These are phyloP conservation scores for Melampsora abietis-canadensis DNA, from an alignment of 1,284 basidiomycete species.

Conservation along the genomic window DNA sequence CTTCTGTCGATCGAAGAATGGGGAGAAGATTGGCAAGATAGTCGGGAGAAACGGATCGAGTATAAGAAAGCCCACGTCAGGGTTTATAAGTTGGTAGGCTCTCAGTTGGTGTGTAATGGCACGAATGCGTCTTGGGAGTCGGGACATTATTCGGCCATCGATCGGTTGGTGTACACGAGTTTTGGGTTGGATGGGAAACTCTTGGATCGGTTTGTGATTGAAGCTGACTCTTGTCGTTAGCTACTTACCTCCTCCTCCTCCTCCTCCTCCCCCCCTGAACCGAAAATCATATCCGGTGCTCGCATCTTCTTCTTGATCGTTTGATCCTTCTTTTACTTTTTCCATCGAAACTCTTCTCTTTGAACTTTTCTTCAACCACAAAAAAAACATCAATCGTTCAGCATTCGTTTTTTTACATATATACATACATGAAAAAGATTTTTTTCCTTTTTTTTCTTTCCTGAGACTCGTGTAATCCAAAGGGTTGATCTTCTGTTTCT, in stretches of 20 bases:
- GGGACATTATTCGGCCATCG: constrained; percentile 2
- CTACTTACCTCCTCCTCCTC: no score
- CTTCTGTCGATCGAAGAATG: constrained; percentile 19
- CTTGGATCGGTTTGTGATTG: constrained; percentile 37
- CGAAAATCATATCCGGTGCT: no score
- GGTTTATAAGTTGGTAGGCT: constrained; percentile 23
- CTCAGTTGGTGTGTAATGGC: constrained; percentile 23
- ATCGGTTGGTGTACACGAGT: constrained; percentile 20
- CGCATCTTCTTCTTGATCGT: no score
- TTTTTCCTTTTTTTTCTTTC: neutral
- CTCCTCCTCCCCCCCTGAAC: neutral
- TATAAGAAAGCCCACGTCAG: constrained; percentile 18
- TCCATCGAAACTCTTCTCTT: no score
- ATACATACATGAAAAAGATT: neutral
- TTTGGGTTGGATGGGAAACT: constrained; percentile 15
- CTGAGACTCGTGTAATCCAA: no score
- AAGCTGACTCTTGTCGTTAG: constrained; percentile 27
- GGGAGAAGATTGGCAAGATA: constrained; percentile 33
- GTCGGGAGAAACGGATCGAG: constrained; percentile 2
- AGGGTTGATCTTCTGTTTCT: no score
- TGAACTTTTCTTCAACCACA: no score
- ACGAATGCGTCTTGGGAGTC: neutral
- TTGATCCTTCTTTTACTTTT: no score
- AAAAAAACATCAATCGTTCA: no score
- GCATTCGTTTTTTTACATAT: no score